Evolutionary conservation across 306 rosid species (phyloP), one percentile per base, ranked within the genome.

Genomic region (Prosopis cineraria): DNA sequence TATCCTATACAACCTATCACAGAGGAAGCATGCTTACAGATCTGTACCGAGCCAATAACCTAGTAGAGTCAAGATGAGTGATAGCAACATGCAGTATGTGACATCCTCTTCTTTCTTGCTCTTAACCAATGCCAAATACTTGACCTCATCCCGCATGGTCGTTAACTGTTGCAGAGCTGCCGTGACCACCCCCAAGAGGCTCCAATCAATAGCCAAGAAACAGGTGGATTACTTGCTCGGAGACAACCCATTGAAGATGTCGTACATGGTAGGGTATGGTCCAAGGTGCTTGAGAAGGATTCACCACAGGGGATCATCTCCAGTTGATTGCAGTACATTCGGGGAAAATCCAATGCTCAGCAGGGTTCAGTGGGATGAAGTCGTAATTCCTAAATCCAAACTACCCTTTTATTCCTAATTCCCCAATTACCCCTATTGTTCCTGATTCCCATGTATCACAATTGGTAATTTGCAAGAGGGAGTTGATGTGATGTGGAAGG

Each of bases 181-280:
- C 7, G 69, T 92, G 27, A 88, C 96, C n/a, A n/a, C n/a, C 62
- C 90, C 98, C 0, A 85, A 45, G 59, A 83, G 70, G 40, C 97
- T 94, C 80, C 83, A 94, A 16, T 6, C 84, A 74, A 87, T 94
- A 25, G 98, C 98, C 74, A 92, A 94, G 47, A 84, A 84, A 74
- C 98, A 94, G 98, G 98, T 94, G 85, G 97, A 94, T 85, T 94
- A 94, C 80, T 73, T 94, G 68, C 84, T 94, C 5, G 98, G 98
- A 40, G 96, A 94, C 76, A 94, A 94, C 83, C 98, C 98, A 0
- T 36, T 85, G 84, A 90, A 79, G 79, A 94, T 92, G 97, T 94
- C 98, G 3, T 94, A 88, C 84, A 94, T 94, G 98, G 98, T 94
- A 77, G 98, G 98, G 62, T 92, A 92, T 74, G 98, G 98, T 7